Evolutionary conservation across 768 basidiomycete species (phyloP).

Genomic region (Trametes cubensis): DNA sequence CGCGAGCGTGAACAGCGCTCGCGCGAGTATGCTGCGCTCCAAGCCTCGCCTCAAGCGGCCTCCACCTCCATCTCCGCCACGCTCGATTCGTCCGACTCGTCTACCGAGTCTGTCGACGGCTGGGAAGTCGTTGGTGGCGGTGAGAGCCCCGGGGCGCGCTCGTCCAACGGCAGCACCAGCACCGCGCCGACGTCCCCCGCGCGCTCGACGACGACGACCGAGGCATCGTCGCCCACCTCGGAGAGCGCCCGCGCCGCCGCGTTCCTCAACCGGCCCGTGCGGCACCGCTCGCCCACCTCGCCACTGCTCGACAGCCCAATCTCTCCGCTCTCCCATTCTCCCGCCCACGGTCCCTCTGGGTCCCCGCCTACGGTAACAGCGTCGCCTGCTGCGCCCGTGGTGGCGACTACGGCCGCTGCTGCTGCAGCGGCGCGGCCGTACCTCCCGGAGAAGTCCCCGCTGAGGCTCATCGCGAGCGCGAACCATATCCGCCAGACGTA

Average conservation of each 20-base stretch:
- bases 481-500: slow-evolving; percentile 5
- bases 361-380: not conserved
- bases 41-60: not conserved
- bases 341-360: not conserved
- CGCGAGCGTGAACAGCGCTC: slow-evolving; percentile 18
- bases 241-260: slow-evolving; percentile 9
- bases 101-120: slow-evolving; percentile 16
- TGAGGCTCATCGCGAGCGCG: slow-evolving; percentile 13
- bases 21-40: slow-evolving; percentile 7
- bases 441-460: slow-evolving; percentile 18
- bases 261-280: slow-evolving; percentile 25
- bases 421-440: slow-evolving; percentile 10
- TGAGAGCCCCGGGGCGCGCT: not conserved
- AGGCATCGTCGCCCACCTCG: slow-evolving; percentile 5
- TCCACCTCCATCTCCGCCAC: not conserved
- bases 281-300: slow-evolving; percentile 5
- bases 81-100: slow-evolving; percentile 13
- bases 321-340: slow-evolving; percentile 5
- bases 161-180: not conserved
- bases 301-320: slow-evolving; percentile 4
- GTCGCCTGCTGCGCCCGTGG: no score
- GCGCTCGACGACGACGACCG: not conserved
- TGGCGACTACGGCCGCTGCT: not conserved
- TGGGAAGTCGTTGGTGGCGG: slow-evolving; percentile 16
- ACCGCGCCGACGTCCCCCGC: slow-evolving; percentile 9